Conservation (phyloP, 1,284 basidiomycete genomes). For the Ceratobasidium sp. region DNA sequence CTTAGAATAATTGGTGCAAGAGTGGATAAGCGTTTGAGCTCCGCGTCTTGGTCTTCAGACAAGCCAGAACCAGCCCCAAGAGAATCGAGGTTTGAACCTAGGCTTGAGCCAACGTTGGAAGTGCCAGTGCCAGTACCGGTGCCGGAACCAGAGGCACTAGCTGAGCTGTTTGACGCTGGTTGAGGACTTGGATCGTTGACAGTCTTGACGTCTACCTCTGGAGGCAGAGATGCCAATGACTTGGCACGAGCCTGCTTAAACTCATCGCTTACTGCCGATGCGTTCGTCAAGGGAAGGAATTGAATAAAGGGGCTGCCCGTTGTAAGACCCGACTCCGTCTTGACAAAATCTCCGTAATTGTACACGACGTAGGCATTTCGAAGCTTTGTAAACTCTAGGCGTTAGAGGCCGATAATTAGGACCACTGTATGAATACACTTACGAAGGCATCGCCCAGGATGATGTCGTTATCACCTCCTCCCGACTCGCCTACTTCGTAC, state of each 20-base stretch:
- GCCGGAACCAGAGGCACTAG: neutral
- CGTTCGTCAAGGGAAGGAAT: constrained; percentile 25
- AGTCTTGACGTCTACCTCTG: constrained; percentile 23
- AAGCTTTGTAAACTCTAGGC: constrained; percentile 6
- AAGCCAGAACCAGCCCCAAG: neutral
- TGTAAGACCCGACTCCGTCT: constrained; percentile 8
- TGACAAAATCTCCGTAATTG: constrained; percentile 41
- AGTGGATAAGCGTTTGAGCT: constrained; percentile 2
- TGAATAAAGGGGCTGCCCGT: constrained; percentile 28
- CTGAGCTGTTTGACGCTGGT: constrained; percentile 1
- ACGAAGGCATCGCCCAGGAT: constrained; percentile 39
- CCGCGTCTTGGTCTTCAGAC: neutral
- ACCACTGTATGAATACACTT: neutral
- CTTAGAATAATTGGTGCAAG: constrained; percentile 19
- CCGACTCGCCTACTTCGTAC: constrained; percentile 10
- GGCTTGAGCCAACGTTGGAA: too few relatives aligned
- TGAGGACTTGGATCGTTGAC: constrained; percentile 36
- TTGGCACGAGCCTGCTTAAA: constrained; percentile 31
- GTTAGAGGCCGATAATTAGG: neutral
- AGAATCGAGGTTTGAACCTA: neutral
- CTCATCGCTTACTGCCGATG: constrained; percentile 19
- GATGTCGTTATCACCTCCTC: constrained; percentile 24
- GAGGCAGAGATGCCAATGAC: constrained; percentile 8
- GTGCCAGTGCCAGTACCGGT: neutral
- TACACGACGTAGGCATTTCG: constrained; percentile 40